Base-by-base conservation (phyloP, 139 green algal genomes). In the Mychonastes homosphaera region DNA sequence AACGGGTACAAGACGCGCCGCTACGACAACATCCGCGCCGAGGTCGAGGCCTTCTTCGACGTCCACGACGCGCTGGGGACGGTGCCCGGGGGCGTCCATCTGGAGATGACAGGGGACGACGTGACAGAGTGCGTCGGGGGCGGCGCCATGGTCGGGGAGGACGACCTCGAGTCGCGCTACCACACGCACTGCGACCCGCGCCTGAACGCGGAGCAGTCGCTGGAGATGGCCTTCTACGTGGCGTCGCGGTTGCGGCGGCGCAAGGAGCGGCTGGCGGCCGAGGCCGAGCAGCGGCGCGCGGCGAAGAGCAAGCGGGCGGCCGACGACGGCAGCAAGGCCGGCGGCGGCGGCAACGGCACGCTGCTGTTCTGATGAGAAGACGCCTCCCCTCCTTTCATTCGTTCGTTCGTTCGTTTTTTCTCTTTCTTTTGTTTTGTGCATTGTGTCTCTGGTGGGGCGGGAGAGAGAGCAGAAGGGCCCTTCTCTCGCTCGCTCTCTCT, bases 161-260 rank as follows among this genome's bases (percentile, higher is more conserved):
- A 83, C 2, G 89, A 99, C 76, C 79, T 99, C 15, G 73, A 81
- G 55, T 78, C 63, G 12, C 82, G 89, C 70, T 99, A 99, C 81
- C 86, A 97, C 81, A 98, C 93, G n/a, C 89, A 98, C 78, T 99
- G 93, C 79, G 93, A 99, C 77, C 93, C 93, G 18, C 85, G 93
- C 43, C 80, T 99, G 13, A 99, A 99, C 60, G 91, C 88, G 34
- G 85, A 90, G 77, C 93, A 99, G 76, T 81, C 87, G 21, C 80
- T 99, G 63, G 93, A 99, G 81, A 85, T 99, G 72, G 80, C 90
- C 44, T 99, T 99, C 82, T 94, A 96, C 66, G 88, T 98, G 12
- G 86, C 90, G 8, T 79, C 63, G 35, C 77, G 87, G 24, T 68
- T 94, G 40, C 66, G 82, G 44, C 64, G 65, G 62, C 48, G 64